Evolutionary conservation across 1,284 basidiomycete genomes (phyloP).

Genomic region (Ceratorhiza oryzae-sativae): DNA sequence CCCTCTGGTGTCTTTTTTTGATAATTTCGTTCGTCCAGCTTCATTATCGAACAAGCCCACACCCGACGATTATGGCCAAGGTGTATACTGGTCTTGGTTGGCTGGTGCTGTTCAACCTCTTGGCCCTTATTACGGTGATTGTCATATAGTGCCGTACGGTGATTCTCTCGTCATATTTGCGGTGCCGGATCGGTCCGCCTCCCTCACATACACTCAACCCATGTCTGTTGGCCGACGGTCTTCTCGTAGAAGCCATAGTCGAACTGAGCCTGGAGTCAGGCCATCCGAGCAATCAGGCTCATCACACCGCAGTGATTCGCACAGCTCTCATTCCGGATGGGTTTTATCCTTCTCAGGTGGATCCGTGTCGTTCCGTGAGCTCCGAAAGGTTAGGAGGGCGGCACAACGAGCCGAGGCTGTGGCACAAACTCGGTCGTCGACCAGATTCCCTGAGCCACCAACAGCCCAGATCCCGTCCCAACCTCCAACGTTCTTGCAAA

Average conservation of each 20-base stretch:
- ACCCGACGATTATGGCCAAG: slow-evolving; percentile 19
- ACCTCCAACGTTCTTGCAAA: not conserved
- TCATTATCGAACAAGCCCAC: not conserved
- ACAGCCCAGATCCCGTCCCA: not conserved
- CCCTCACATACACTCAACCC: not conserved
- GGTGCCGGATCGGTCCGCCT: not conserved
- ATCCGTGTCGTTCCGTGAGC: slow-evolving; percentile 15
- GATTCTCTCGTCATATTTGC: slow-evolving; percentile 30
- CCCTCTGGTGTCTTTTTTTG: too few relatives aligned
- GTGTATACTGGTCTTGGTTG: slow-evolving; percentile 29
- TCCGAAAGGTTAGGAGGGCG: slow-evolving; percentile 14
- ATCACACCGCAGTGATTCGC: slow-evolving; percentile 1
- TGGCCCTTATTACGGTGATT: slow-evolving; percentile 14
- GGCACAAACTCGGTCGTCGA: not conserved
- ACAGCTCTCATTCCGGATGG: slow-evolving; percentile 12
- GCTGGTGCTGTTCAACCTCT: slow-evolving; percentile 24
- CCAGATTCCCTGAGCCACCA: not conserved
- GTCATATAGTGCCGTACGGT: slow-evolving; percentile 1
- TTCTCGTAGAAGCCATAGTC: not conserved
- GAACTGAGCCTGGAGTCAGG: slow-evolving; percentile 1
- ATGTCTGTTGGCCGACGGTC: not conserved
- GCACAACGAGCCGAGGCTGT: slow-evolving; percentile 16
- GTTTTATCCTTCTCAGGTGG: slow-evolving; percentile 20
- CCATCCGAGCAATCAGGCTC: not conserved
- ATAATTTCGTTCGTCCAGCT: not conserved